A percentile compares a stretch with the other conserved stretches of the same genome.
These are phyloP conservation scores for Yarrowia bubula DNA, from an alignment of 805 yeast genomes.

Conservation along the genomic window DNA sequence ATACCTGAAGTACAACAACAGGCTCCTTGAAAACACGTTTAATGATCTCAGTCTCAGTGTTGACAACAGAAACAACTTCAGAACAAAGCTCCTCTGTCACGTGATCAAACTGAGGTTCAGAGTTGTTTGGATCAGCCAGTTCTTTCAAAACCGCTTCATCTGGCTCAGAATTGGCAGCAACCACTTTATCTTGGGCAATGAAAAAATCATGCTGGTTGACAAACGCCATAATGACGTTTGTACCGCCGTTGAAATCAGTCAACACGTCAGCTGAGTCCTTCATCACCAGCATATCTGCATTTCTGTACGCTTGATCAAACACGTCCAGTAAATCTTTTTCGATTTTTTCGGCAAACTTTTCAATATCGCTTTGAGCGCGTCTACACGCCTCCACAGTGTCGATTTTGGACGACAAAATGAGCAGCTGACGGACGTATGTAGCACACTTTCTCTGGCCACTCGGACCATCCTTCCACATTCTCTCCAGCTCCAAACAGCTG, in stretches of 20 bases:
- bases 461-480: constrained; percentile 51
- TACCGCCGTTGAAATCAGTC: constrained; percentile 80
- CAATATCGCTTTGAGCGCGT: constrained; percentile 48
- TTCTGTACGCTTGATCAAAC: constrained; percentile 72
- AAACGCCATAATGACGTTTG: constrained; percentile 75
- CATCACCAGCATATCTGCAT: constrained; percentile 67
- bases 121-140: constrained; percentile 58
- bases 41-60: constrained; percentile 71
- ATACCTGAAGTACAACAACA: constrained; percentile 61
- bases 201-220: constrained; percentile 77
- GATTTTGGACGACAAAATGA: constrained; percentile 63
- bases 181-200: constrained; percentile 48
- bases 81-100: constrained; percentile 53
- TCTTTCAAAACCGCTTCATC: constrained; percentile 51
- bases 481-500: constrained; percentile 53
- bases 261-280: constrained; percentile 70
- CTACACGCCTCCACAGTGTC: constrained; percentile 27
- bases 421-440: constrained; percentile 59
- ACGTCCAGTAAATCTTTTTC: constrained; percentile 67
- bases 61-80: constrained; percentile 57
- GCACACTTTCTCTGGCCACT: constrained; percentile 69
- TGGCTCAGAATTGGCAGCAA: constrained; percentile 36
- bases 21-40: constrained; percentile 70
- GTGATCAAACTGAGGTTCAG: constrained; percentile 50
- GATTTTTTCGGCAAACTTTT: constrained; percentile 70